Evolutionary conservation across 441 rosid genomes (phyloP).

Genomic region (Populus hybrid): DNA sequence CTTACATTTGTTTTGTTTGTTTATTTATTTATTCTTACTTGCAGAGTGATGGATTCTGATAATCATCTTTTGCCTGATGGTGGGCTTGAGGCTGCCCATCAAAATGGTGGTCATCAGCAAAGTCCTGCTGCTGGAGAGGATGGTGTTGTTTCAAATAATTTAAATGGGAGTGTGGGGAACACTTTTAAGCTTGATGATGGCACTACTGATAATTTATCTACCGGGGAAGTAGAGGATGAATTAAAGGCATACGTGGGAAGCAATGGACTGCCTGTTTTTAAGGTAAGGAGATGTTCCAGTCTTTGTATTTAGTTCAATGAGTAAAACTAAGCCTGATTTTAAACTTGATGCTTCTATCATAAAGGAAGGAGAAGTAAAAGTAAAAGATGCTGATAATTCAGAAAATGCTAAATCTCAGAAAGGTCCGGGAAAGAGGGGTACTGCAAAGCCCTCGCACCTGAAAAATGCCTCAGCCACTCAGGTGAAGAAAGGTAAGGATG

Average conservation of each 20-base stretch:
- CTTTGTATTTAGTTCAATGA: slow-evolving; percentile 3
- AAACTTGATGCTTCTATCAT: slow-evolving; percentile 19
- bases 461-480: slow-evolving; percentile 44
- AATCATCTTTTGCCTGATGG: slow-evolving; percentile 25
- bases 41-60: slow-evolving; percentile 69
- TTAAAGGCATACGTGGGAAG: slow-evolving; percentile 23
- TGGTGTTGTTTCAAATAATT: slow-evolving; percentile 21
- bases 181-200: slow-evolving; percentile 32
- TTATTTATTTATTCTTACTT: slow-evolving; percentile 23
- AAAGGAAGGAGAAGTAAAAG: slow-evolving; percentile 44
- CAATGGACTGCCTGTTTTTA: slow-evolving; percentile 35
- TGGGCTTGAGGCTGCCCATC: slow-evolving; percentile 48
- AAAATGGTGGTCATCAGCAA: slow-evolving; percentile 46
- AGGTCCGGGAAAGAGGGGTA: slow-evolving; percentile 45
- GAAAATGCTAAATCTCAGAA: slow-evolving; percentile 40
- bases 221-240: slow-evolving; percentile 30
- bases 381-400: slow-evolving; percentile 32
- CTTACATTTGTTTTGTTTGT: slow-evolving; percentile 10
- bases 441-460: slow-evolving; percentile 43
- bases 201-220: slow-evolving; percentile 18
- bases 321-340: slow-evolving; percentile 11
- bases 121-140: slow-evolving; percentile 33
- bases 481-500: slow-evolving; percentile 49
- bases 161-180: slow-evolving; percentile 30
- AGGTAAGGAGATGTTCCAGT: slow-evolving; percentile 25